A percentile compares a stretch with the other conserved stretches of the same genome.
Conservation (phyloP, 148 eudicot genomes). For the Pouteria glomerata region DNA sequence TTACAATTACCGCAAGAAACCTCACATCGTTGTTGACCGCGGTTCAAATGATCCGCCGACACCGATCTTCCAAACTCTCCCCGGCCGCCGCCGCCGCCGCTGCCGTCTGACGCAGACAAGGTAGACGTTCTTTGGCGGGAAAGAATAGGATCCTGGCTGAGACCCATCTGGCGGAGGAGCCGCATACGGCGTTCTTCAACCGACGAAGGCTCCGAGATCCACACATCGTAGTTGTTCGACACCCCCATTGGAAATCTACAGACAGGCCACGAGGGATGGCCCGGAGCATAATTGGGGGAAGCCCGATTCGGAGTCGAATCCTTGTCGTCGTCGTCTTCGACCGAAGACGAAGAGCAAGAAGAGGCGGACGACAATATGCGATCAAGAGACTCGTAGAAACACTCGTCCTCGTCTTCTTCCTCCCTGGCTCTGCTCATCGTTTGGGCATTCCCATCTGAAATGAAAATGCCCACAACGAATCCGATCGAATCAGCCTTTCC, state of each 20-base stretch:
- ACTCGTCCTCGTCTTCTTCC: constrained; percentile 24
- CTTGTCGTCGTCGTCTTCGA: constrained; percentile 31
- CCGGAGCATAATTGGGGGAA: constrained; percentile 15
- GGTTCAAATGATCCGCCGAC: constrained; percentile 26
- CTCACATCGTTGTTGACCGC: background rate
- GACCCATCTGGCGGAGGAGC: constrained; percentile 54
- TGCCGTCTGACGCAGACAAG: background rate
- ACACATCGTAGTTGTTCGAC: constrained; percentile 50
- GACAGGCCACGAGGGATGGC: background rate
- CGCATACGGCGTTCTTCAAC: constrained; percentile 68
- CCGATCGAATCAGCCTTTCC: background rate
- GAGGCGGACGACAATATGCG: constrained; percentile 55
- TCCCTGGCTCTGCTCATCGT: constrained; percentile 39
- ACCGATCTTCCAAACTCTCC: constrained; percentile 19
- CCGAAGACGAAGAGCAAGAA: constrained; percentile 48
- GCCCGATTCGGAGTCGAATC: constrained; percentile 11
- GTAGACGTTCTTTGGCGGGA: constrained; percentile 26
- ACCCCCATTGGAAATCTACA: constrained; percentile 42
- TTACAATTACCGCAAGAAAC: background rate
- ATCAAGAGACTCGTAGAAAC: constrained; percentile 61
- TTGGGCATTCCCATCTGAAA: constrained; percentile 36
- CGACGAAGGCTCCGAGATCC: constrained; percentile 70
- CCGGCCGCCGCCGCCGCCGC: background rate
- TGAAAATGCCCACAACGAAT: constrained; percentile 26
- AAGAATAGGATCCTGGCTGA: constrained; percentile 35